These are phyloP conservation scores for Gnomoniopsis smithogilvyi DNA, from an alignment of 2,329 filamentous ascomycete species.

Conservation along the genomic window DNA sequence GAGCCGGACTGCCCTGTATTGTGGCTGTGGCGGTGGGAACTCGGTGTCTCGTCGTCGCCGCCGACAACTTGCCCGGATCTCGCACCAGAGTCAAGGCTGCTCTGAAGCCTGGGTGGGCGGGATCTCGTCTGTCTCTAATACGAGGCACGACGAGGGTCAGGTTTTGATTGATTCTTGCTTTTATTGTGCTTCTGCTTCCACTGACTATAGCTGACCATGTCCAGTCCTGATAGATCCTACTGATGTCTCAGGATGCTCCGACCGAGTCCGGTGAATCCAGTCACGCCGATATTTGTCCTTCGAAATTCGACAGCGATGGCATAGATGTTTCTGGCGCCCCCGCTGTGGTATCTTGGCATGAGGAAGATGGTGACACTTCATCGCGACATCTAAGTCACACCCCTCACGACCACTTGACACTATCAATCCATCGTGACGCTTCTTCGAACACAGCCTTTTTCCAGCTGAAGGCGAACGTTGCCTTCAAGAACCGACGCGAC, in stretches of 20 bases:
- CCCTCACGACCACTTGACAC: constrained; percentile 1
- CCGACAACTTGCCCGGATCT: constrained; percentile 7
- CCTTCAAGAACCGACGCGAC: not conserved
- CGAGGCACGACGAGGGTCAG: constrained; percentile 6
- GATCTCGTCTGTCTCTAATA: not conserved
- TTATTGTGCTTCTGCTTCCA: not conserved
- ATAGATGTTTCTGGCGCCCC: constrained; percentile 2
- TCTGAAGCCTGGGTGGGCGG: constrained; percentile 10
- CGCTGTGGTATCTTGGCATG: constrained; percentile 1
- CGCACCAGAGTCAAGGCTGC: constrained; percentile 13
- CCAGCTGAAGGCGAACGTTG: constrained; percentile 5
- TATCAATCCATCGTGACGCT: not conserved
- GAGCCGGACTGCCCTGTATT: not conserved
- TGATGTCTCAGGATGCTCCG: not conserved
- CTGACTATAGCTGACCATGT: not conserved
- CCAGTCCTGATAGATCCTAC: not conserved
- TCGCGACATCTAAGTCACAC: not conserved
- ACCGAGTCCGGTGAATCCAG: not conserved
- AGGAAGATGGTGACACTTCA: not conserved
- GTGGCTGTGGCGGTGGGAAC: constrained; percentile 14
- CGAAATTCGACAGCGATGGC: not conserved
- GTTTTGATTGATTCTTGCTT: not conserved
- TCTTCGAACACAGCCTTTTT: not conserved
- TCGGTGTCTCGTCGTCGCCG: not conserved
- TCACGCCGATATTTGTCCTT: not conserved